These are phyloP conservation scores for Wickerhamiella lipophila DNA, from an alignment of 805 yeast genomes.

Conservation along the genomic window DNA sequence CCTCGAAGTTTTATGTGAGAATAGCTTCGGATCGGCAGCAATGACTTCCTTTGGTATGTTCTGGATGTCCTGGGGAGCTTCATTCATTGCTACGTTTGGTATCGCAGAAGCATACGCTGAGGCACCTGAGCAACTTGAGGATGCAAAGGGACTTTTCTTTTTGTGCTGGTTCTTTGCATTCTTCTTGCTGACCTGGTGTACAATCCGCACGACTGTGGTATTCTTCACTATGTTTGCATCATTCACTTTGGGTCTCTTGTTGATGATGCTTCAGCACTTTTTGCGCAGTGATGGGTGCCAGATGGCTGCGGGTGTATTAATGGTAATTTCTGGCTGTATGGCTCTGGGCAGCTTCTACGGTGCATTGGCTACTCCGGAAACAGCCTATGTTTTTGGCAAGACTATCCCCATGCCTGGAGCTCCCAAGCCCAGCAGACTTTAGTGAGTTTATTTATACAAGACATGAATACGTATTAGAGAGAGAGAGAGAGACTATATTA, in stretches of 20 bases:
- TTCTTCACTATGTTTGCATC: constrained; percentile 45
- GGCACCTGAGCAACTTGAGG: constrained; percentile 21
- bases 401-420: constrained; percentile 39
- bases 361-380: constrained; percentile 45
- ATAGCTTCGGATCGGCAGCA: constrained; percentile 47
- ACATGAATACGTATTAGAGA: no score
- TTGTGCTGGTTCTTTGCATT: constrained; percentile 55
- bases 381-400: constrained; percentile 42
- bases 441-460: background rate
- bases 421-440: background rate
- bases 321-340: constrained; percentile 41
- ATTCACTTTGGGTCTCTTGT: constrained; percentile 41
- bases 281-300: constrained; percentile 29
- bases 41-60: constrained; percentile 39
- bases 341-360: constrained; percentile 57
- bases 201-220: constrained; percentile 52
- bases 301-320: constrained; percentile 52
- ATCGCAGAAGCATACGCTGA: constrained; percentile 33
- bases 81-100: constrained; percentile 38
- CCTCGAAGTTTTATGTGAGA: constrained; percentile 51
- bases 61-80: constrained; percentile 51
- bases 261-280: constrained; percentile 42
- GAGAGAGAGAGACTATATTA: no score
- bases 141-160: constrained; percentile 47
- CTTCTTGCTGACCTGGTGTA: constrained; percentile 38